Evolutionary conservation across 306 rosid species (phyloP), one percentile per base, ranked within the genome.

Genomic region (Lotus japonicus): DNA sequence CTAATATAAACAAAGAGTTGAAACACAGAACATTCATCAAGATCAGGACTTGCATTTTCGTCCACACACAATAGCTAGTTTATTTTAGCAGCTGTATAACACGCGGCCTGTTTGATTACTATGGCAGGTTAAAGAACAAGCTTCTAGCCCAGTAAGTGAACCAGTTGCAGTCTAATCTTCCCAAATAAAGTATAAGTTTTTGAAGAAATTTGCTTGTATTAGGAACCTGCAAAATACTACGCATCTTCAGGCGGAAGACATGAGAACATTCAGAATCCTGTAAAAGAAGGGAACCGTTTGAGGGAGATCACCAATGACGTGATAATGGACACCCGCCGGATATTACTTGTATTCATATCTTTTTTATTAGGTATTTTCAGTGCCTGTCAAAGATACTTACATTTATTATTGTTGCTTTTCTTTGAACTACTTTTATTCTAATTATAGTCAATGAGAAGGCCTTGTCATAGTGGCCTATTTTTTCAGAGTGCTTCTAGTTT

Each of bases 151-250:
- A 70, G 87, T 89, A 74, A 85, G 88, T 82, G 89, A 90, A 79
- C 89, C 91, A 76, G 89, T 94, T 43, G 83, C 96, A 77, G 91
- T 86, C 64, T 92, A 84, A 83, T 80, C 89, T 80, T 79, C 78
- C 80, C 81, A 31, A 68, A 70, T 84, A 38, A 62, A 71, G 73
- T 79, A 77, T 75, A 75, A 73, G 61, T 46, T 84, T 82, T 85
- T 86, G 87, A 80, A 81, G 90, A 81, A 76, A 76, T 83, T 89
- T 80, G 72, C 84, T 84, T 87, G 83, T 83, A 75, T 62, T 83
- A 79, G 89, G 91, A 84, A 80, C 87, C 57, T 65, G 62, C 78
- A n/a, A 75, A 70, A 66, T 63, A 68, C 53, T 17, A 54, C 73
- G 9, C 82, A 51, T 60, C 82, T 73, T 61, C 75, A 26, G 71